Percentiles rank a stretch among this genome's conserved stretches.
Conservation (phyloP, 225 moss, liverwort and hornwort species). For the Marchantia paleacea region DNA sequence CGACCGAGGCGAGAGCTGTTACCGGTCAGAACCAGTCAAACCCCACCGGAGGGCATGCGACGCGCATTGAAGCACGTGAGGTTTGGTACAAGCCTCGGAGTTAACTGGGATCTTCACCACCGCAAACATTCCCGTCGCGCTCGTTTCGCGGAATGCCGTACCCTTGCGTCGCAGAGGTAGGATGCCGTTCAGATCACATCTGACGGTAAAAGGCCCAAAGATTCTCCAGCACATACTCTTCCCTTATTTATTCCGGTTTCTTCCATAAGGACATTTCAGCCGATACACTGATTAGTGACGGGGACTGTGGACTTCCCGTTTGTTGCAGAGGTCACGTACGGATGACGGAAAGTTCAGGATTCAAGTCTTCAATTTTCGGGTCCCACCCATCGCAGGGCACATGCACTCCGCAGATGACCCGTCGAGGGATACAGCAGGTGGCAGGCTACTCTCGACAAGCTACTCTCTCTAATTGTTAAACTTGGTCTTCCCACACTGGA, state of each 20-base stretch:
- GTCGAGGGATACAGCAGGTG: not conserved
- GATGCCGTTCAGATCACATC: not conserved
- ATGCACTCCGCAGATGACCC: not conserved
- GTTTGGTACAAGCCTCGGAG: not conserved
- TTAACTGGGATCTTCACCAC: too few relatives aligned
- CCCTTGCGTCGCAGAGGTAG: not conserved
- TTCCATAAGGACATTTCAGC: not conserved
- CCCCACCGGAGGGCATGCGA: not conserved
- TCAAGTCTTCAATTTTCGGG: not conserved
- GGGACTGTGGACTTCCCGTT: not conserved
- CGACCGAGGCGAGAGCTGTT: not conserved
- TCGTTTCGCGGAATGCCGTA: not conserved
- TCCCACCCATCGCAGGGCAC: not conserved
- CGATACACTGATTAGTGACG: not conserved
- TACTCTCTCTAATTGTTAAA: not conserved
- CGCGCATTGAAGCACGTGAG: not conserved
- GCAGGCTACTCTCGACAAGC: not conserved
- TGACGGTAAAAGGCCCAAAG: not conserved
- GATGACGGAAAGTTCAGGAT: not conserved
- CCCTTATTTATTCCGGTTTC: not conserved
- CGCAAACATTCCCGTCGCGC: conserved; percentile 4
- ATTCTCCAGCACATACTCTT: not conserved
- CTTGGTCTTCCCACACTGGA: too few relatives aligned
- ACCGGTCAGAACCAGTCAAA: not conserved
- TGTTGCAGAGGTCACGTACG: not conserved